These are phyloP conservation scores for Stenogyne calaminthoides DNA, from an alignment of 305 asterid genomes.

Conservation along the genomic window DNA sequence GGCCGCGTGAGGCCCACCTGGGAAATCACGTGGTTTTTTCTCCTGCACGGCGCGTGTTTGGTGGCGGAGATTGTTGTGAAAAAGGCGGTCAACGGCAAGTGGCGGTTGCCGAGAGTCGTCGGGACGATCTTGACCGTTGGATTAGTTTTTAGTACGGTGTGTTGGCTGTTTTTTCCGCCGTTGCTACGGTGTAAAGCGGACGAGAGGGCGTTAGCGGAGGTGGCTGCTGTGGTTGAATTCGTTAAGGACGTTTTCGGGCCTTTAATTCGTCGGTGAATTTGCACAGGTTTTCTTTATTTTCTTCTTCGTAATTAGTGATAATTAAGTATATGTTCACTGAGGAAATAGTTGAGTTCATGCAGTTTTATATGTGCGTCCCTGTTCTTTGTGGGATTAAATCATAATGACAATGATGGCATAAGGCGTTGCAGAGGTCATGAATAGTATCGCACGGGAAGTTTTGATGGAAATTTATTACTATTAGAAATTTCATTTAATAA, in stretches of 20 bases:
- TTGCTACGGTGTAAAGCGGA: slow-evolving; percentile 47
- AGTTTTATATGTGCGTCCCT: too few species aligned
- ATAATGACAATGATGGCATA: too few species aligned
- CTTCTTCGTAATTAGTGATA: not conserved
- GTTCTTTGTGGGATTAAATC: too few species aligned
- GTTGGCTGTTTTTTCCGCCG: slow-evolving; percentile 64
- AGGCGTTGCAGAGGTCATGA: too few species aligned
- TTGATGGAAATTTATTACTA: too few species aligned
- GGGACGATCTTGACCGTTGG: slow-evolving; percentile 44
- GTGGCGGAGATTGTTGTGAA: slow-evolving; percentile 43
- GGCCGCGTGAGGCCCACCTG: slow-evolving; percentile 63
- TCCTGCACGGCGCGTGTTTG: slow-evolving; percentile 60
- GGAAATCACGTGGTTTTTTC: slow-evolving; percentile 56
- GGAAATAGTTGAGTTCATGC: too few species aligned
- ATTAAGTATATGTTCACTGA: too few species aligned
- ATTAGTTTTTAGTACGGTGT: slow-evolving; percentile 47
- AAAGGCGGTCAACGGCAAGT: slow-evolving; percentile 45
- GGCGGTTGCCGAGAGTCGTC: slow-evolving; percentile 45
- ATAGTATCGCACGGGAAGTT: too few species aligned
- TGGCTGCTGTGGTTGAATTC: slow-evolving; percentile 53
- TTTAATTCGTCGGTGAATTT: slow-evolving; percentile 16
- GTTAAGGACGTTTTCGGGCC: slow-evolving; percentile 48
- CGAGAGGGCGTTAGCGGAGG: slow-evolving; percentile 55
- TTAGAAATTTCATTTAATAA: too few species aligned
- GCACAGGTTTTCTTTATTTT: not conserved